phyloP scores from a whole-genome alignment of 306 rosid species.

The Dryas alaskensis region DNA sequence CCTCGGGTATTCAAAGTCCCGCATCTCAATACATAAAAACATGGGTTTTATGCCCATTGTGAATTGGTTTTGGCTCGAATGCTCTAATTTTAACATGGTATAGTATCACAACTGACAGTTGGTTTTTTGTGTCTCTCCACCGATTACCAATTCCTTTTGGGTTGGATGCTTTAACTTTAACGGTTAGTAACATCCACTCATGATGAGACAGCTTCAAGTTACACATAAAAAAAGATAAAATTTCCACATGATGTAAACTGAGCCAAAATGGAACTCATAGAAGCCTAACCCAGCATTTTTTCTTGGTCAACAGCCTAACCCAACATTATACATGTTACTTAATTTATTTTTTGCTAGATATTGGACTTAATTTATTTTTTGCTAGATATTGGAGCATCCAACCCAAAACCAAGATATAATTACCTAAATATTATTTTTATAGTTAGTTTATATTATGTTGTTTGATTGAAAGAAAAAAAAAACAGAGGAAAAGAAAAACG shows the following conservation, averaged over 20 bases:
- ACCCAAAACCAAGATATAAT: too few species aligned
- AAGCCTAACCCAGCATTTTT: not conserved
- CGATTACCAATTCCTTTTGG: not conserved
- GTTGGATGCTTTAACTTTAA: not conserved
- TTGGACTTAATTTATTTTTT: too few species aligned
- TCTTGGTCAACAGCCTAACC: too few species aligned
- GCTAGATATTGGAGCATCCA: too few species aligned
- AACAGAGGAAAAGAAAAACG: too few species aligned
- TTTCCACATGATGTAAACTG: not conserved
- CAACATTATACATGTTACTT: too few species aligned
- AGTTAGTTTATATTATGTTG: too few species aligned
- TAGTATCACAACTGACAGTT: not conserved
- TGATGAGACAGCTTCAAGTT: not conserved
- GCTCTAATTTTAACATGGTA: not conserved
- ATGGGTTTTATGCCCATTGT: not conserved
- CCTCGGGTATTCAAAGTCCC: not conserved
- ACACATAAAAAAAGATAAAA: not conserved
- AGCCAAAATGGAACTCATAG: not conserved
- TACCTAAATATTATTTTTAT: too few species aligned
- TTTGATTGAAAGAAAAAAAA: too few species aligned
- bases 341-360: too few species aligned
- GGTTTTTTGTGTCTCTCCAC: not conserved
- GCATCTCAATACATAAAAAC: too few species aligned
- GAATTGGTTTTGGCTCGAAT: not conserved
- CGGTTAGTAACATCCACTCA: not conserved